These are phyloP conservation scores for Stephania yunnanensis DNA, from an alignment of 164 flowering plant genomes.

Conservation along the genomic window DNA sequence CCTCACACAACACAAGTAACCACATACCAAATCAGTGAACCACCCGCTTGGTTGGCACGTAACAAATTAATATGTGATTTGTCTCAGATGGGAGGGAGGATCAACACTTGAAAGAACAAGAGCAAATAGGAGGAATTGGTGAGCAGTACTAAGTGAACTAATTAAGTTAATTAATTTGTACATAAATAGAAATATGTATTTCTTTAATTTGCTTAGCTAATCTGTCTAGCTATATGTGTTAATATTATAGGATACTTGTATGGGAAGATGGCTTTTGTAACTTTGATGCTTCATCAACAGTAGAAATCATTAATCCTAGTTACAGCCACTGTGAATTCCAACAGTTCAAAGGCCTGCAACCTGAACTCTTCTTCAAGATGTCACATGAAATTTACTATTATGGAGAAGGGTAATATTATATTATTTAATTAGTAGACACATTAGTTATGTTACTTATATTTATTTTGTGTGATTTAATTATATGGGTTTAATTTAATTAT, in stretches of 20 bases:
- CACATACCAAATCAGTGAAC: no score
- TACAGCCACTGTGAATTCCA: slow-evolving; percentile 50
- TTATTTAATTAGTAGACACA: background rate
- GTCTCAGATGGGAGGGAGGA: slow-evolving; percentile 88
- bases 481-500: background rate
- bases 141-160: background rate
- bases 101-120: slow-evolving; percentile 72
- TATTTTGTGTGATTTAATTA: background rate
- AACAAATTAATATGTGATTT: background rate
- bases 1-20: no score
- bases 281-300: slow-evolving; percentile 59
- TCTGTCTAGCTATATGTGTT: background rate
- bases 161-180: background rate
- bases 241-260: slow-evolving; percentile 65
- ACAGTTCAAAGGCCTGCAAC: slow-evolving; percentile 73
- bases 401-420: slow-evolving; percentile 75
- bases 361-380: slow-evolving; percentile 98
- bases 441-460: background rate
- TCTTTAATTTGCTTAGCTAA: background rate
- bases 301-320: slow-evolving; percentile 33
- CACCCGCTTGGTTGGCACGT: no score
- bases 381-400: slow-evolving; percentile 98
- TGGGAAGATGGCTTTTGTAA: slow-evolving; percentile 99
- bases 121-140: slow-evolving; percentile 98
- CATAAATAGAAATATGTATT: background rate